These are phyloP conservation scores for Mucor plumbeus DNA, from an alignment of 371 early-diverging fungal genomes.

Conservation along the genomic window DNA sequence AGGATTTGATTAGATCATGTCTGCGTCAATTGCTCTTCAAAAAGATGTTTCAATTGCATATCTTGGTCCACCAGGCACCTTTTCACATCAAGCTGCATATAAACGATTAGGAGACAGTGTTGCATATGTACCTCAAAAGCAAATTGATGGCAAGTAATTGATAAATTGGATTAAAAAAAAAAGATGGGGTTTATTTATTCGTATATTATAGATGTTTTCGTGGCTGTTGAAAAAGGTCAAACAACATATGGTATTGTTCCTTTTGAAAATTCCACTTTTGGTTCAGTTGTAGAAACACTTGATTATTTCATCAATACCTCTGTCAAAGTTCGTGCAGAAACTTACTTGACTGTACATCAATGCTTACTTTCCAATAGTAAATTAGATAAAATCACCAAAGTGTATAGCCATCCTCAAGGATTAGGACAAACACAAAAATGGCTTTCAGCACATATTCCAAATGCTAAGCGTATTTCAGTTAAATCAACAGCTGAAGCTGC, in stretches of 20 bases:
- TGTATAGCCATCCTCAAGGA: slow-evolving; percentile 94
- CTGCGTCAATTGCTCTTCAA: slow-evolving; percentile 87
- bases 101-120: slow-evolving; percentile 83
- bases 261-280: slow-evolving; percentile 93
- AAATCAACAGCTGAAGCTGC: slow-evolving; percentile 91
- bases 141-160: slow-evolving; percentile 53
- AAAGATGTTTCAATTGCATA: slow-evolving; percentile 84
- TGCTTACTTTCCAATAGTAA: slow-evolving; percentile 73
- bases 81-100: slow-evolving; percentile 90
- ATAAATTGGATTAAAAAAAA: not conserved
- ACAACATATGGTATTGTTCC: slow-evolving; percentile 93
- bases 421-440: slow-evolving; percentile 86
- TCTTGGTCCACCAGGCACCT: slow-evolving; percentile 93
- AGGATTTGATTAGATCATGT: slow-evolving; percentile 69
- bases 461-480: slow-evolving; percentile 77
- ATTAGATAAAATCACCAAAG: slow-evolving; percentile 69
- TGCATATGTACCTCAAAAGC: slow-evolving; percentile 70
- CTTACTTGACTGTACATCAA: slow-evolving; percentile 78
- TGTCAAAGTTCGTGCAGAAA: slow-evolving; percentile 67
- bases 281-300: slow-evolving; percentile 84
- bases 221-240: slow-evolving; percentile 77
- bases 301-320: slow-evolving; percentile 73
- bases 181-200: no score
- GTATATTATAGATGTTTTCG: slow-evolving; percentile 69
- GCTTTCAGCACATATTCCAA: slow-evolving; percentile 71